These are phyloP conservation scores for Lojkania enalia DNA, from an alignment of 2,329 filamentous ascomycete species.

Conservation along the genomic window DNA sequence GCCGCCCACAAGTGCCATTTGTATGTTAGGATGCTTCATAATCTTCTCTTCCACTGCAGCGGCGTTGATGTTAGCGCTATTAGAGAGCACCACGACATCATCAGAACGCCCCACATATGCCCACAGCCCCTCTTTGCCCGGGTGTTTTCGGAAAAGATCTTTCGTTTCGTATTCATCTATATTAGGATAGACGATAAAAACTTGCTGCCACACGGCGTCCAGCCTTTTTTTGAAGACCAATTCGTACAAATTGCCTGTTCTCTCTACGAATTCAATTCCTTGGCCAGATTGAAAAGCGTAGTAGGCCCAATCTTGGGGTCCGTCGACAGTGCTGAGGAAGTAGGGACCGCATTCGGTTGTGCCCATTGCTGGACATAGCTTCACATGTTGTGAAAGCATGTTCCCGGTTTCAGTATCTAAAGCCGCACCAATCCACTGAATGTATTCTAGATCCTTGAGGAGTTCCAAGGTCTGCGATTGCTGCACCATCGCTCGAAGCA, in stretches of 20 bases:
- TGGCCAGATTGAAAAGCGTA: conserved; percentile 11
- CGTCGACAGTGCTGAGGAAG: conserved; percentile 5
- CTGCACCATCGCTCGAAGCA: conserved; percentile 5
- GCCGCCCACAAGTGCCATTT: no score
- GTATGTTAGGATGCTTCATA: no score
- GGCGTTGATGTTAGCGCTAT: conserved; percentile 52
- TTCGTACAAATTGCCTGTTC: conserved; percentile 12
- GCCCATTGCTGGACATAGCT: conserved; percentile 13
- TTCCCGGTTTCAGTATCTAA: conserved; percentile 5
- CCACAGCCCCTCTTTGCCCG: conserved; percentile 22
- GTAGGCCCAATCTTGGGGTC: conserved; percentile 19
- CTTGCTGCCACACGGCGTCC: conserved; percentile 18
- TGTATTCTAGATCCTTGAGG: conserved; percentile 8
- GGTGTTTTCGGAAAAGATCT: conserved; percentile 29
- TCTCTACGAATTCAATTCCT: conserved; percentile 16
- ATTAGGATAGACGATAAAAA: conserved; percentile 30
- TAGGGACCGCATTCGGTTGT: conserved; percentile 18
- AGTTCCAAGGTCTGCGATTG: conserved; percentile 6
- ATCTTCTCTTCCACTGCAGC: no score
- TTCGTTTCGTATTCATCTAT: conserved; percentile 22
- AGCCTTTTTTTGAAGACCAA: conserved; percentile 11
- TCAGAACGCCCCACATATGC: conserved; percentile 39
- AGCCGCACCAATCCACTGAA: conserved; percentile 15
- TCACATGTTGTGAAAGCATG: conserved; percentile 5
- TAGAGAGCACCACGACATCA: conserved; percentile 56